Base-by-base conservation (phyloP, 1,284 basidiomycete genomes). In the Malassezia brasiliensis region DNA sequence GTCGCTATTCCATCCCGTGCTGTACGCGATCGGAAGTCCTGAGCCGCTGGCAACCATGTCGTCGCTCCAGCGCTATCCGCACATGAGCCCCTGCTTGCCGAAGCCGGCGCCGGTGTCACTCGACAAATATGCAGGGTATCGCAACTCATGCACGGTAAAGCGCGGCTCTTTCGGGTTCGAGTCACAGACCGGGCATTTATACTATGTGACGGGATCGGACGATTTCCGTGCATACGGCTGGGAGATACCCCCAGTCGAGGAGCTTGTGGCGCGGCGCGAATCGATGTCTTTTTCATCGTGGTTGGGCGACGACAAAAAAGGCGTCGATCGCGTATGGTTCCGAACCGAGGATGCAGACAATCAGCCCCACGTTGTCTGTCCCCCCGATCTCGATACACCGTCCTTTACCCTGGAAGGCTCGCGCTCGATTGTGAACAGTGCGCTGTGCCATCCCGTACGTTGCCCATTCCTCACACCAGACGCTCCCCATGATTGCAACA, bases 141-240 rank as follows among this genome's bases (percentile, higher is more conserved):
- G 78, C 0, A 87, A 88, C 68, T 79, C 80, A 1, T 85, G 83
- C 57, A 88, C 86, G 0, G 86, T 85, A 77, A 88, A 87, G 78
- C 87, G 85, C 83, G 86, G 85, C 11, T 81, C 82, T 3, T 87
- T 88, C 59, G 84, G 86, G 35, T 48, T 57, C 22, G 55, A 57
- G 46, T n/a, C 44, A 3, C 54, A 52, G 35, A 41, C 49, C 2
- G 80, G 81, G 0, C 83, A 83, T 49, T 70, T 78, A 28, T 81
- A 83, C 64, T 88, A 83, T 65, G 79, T 79, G 32, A 80, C 81
- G 11, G 87, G 87, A 11, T 87, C 85, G 10, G 86, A 88, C 67
- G 85, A 88, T 70, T 88, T 88, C 67, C 79, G 83, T 31, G 82
- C 79, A 11, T 88, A 88, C 63, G 73, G 86, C n/a, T 88, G 87